phyloP scores from a whole-genome alignment of 345 rosid genomes.

The Aethionema arabicum region DNA sequence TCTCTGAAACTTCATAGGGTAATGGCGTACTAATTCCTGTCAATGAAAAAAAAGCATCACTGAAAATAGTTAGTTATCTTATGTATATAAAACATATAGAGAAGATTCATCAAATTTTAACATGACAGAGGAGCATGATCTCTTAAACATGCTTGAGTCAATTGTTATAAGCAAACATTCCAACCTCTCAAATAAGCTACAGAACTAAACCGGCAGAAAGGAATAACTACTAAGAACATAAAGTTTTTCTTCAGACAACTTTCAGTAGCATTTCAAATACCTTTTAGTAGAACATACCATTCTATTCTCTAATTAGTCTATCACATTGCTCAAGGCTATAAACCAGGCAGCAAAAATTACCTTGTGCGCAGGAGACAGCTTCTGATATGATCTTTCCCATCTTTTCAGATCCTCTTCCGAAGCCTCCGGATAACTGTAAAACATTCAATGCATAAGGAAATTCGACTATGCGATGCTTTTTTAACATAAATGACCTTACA shows the following conservation, averaged over 20 bases:
- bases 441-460: background rate
- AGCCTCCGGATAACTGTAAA: constrained; percentile 78
- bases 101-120: background rate
- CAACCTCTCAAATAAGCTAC: background rate
- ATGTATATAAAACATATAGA: constrained; percentile 2
- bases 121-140: constrained; percentile 11
- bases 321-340: constrained; percentile 6
- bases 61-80: background rate
- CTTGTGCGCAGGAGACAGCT: constrained; percentile 78
- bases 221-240: background rate
- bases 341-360: constrained; percentile 37
- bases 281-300: background rate
- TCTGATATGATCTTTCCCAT: constrained; percentile 75
- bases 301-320: background rate
- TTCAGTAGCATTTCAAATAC: background rate
- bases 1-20: constrained; percentile 58
- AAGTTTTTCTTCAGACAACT: background rate
- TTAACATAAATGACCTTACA: background rate
- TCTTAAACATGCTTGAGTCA: background rate
- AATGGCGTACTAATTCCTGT: constrained; percentile 74
- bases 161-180: background rate
- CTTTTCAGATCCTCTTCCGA: constrained; percentile 79
- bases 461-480: background rate
- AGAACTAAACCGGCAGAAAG: background rate
- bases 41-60: constrained; percentile 17